Conservation (phyloP, 176 grass and related monocot genomes). For the Panicum miliaceum region DNA sequence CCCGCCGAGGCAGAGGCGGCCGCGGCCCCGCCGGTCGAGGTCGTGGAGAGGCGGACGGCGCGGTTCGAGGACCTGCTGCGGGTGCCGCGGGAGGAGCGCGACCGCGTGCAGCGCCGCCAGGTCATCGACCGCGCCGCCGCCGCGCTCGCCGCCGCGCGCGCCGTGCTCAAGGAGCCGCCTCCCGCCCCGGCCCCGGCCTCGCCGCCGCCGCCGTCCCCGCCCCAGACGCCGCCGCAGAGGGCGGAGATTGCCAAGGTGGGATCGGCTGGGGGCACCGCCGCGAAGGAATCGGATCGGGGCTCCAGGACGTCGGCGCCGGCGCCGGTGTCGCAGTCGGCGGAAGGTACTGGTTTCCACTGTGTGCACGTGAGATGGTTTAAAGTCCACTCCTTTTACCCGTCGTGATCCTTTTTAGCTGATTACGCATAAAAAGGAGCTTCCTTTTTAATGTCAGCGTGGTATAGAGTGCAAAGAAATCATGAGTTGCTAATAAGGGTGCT, state of each 20-base stretch:
- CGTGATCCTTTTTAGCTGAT: neutral
- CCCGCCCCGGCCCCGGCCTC: conserved; percentile 20
- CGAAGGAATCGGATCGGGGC: conserved; percentile 31
- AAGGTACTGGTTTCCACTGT: conserved; percentile 41
- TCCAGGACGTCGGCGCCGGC: conserved; percentile 3
- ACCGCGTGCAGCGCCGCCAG: conserved; percentile 76
- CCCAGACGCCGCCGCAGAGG: conserved; percentile 12
- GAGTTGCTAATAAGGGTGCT: neutral
- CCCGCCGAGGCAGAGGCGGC: conserved; percentile 1
- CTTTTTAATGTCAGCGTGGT: neutral
- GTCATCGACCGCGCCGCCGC: conserved; percentile 95
- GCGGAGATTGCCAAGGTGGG: neutral
- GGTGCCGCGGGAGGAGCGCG: conserved; percentile 81
- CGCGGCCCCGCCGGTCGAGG: neutral
- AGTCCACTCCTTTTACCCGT: neutral
- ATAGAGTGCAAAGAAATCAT: neutral
- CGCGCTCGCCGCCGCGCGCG: conserved; percentile 73
- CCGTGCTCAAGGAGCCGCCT: conserved; percentile 66
- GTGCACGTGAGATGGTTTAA: conserved; percentile 32
- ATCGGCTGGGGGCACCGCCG: neutral
- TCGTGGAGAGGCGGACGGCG: conserved; percentile 58
- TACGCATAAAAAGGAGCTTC: neutral
- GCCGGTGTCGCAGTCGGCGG: conserved; percentile 16
- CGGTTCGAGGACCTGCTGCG: conserved; percentile 76
- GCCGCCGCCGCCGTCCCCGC: conserved; percentile 33